Conservation (phyloP, 352 stramenopile genomes). For the Phytophthora palmivora region DNA sequence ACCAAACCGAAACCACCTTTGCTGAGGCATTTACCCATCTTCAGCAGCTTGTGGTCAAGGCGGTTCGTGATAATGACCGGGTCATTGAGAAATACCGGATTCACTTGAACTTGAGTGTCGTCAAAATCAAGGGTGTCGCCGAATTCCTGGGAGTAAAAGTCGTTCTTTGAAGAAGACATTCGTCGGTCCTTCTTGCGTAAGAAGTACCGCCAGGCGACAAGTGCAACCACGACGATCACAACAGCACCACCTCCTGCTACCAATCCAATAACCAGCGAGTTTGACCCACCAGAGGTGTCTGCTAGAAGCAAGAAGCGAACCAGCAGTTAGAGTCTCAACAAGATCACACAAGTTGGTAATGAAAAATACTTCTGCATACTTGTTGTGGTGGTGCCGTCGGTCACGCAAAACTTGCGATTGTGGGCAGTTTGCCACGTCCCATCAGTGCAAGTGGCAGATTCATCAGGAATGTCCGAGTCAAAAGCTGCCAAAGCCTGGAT, state of each 20-base stretch:
- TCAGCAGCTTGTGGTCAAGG: conserved; percentile 51
- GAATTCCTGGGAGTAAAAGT: conserved; percentile 21
- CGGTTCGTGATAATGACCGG: conserved; percentile 53
- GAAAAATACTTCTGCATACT: neutral
- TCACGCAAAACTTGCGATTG: conserved; percentile 41
- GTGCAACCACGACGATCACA: conserved; percentile 17
- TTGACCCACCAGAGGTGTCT: conserved; percentile 13
- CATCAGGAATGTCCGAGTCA: conserved; percentile 31
- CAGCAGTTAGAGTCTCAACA: neutral
- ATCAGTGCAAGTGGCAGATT: conserved; percentile 17
- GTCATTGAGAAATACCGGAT: too few relatives aligned
- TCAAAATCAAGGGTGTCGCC: conserved; percentile 36
- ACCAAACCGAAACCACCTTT: conserved; percentile 56
- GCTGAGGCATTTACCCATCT: conserved; percentile 46
- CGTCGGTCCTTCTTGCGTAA: conserved; percentile 21
- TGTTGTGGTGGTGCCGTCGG: conserved; percentile 6
- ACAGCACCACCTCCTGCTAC: conserved; percentile 32
- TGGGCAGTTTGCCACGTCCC: conserved; percentile 43
- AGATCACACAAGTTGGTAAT: neutral
- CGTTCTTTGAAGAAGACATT: conserved; percentile 40
- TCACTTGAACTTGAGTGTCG: conserved; percentile 36
- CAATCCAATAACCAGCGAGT: conserved; percentile 33
- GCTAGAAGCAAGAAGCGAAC: conserved; percentile 2
- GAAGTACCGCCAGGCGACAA: conserved; percentile 24
- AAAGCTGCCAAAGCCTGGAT: conserved; percentile 38